Evolutionary conservation across 2,329 filamentous ascomycete genomes (phyloP).

Genomic region (Talaromyces verruculosus): DNA sequence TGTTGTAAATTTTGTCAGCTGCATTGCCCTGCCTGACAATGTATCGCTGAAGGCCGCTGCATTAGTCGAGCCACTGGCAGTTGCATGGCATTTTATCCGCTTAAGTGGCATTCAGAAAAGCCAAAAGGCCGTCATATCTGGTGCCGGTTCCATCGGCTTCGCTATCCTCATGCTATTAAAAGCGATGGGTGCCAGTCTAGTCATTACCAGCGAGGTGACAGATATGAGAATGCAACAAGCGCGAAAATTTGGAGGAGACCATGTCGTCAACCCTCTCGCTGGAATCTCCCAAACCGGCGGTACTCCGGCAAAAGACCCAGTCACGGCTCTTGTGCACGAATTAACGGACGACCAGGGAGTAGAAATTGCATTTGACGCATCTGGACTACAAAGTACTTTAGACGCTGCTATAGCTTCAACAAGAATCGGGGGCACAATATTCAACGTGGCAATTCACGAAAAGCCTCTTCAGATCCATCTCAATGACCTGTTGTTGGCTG

Average conservation of each 20-base stretch:
- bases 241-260: constrained; percentile 55
- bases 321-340: neutral
- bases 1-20: constrained; percentile 29
- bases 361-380: constrained; percentile 63
- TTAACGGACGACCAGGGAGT: constrained; percentile 41
- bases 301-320: constrained; percentile 6
- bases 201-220: constrained; percentile 60
- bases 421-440: constrained; percentile 55
- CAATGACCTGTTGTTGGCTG: constrained; percentile 50
- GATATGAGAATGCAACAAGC: constrained; percentile 53
- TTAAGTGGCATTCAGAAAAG: constrained; percentile 49
- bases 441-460: constrained; percentile 67
- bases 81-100: constrained; percentile 64
- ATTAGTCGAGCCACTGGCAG: constrained; percentile 62
- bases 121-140: constrained; percentile 56
- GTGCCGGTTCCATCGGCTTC: constrained; percentile 64
- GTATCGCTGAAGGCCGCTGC: constrained; percentile 38
- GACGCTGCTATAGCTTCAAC: constrained; percentile 51
- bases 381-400: constrained; percentile 57
- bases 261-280: constrained; percentile 56
- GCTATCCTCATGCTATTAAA: constrained; percentile 60
- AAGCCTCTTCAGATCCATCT: constrained; percentile 54
- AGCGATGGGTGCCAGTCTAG: constrained; percentile 53
- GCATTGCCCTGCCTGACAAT: constrained; percentile 29
- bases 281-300: constrained; percentile 46